Base-by-base conservation (phyloP, 2,329 filamentous ascomycete species). In the Colletotrichum sp. region DNA sequence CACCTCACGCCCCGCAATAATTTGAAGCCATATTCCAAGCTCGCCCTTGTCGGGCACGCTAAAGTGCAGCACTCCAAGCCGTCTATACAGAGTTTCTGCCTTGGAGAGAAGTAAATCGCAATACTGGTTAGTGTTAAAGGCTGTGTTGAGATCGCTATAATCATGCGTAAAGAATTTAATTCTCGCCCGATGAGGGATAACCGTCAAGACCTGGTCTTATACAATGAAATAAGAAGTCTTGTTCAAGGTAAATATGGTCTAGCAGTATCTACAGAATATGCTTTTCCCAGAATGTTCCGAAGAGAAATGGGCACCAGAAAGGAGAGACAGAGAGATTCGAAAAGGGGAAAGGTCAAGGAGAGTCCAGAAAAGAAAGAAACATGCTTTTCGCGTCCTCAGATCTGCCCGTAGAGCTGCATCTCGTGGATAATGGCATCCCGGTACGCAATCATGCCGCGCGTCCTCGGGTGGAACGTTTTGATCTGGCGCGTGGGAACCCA, bases 401-500 rank as follows among this genome's bases (percentile, higher is more conserved):
- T 48, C 43, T 48, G 43, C n/a, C 43, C 43, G 15, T 48, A 48
- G 43, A 48, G n/a, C 43, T 48, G 43, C 43, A 48, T 48, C 43
- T 48, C 43, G 15, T 48, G 43, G 8, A 48, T 48, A 1, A 48
- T 48, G 9, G 43, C 43, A 63, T 63, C 60, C 18, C 60, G 60
- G 8, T 63, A 63, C 12, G 15, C 18, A 18, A 28, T 28, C 60
- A 63, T 63, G 4, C 60, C 60, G 24, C 24, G 60, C 16, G 60
- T 36, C 7, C 60, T 26, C 10, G 60, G 60, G 28, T 63, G 60
- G 24, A 34, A 63, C 24, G 60, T 63, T 18, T 63, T 63, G 28
- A 63, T 63, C 60, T 63, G 60, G 26, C 60, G 60, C 8, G 60
- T 63, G 15, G 60, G 60, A 34, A n/a, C 26, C 24, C 24, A 63